phyloP scores from a whole-genome alignment of 2,329 filamentous ascomycete species.

The Byssochlamys sp. region DNA sequence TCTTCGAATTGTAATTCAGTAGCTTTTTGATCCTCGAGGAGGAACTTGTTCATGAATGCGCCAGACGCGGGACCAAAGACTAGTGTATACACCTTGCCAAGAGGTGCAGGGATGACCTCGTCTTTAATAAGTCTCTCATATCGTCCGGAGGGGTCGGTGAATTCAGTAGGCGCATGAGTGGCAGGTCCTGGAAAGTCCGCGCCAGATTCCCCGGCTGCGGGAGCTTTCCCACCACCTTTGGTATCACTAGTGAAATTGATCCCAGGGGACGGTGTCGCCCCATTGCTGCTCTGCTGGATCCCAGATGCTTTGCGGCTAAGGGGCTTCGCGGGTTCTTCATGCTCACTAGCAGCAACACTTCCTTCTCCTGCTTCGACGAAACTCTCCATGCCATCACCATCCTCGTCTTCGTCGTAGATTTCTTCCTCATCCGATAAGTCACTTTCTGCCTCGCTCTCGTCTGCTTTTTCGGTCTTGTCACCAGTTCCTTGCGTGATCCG shows the following conservation, averaged over 20 bases:
- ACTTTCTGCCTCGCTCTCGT: constrained; percentile 61
- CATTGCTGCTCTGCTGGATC: constrained; percentile 24
- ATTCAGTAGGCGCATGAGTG: constrained; percentile 74
- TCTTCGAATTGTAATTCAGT: constrained; percentile 73
- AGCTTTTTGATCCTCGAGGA: constrained; percentile 79
- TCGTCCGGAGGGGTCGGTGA: constrained; percentile 65
- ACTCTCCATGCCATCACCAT: constrained; percentile 49
- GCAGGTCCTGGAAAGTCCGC: constrained; percentile 74
- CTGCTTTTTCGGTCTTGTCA: constrained; percentile 77
- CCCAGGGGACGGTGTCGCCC: constrained; percentile 28
- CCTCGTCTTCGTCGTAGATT: constrained; percentile 44
- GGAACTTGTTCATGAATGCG: constrained; percentile 75
- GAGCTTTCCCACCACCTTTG: constrained; percentile 43
- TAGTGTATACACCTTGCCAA: constrained; percentile 83
- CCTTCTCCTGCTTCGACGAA: constrained; percentile 47
- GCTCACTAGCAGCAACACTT: constrained; percentile 47
- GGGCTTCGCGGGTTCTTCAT: constrained; percentile 38
- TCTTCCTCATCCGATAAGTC: constrained; percentile 68
- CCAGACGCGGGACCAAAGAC: constrained; percentile 75
- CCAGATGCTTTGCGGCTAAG: constrained; percentile 64
- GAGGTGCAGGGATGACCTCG: constrained; percentile 72
- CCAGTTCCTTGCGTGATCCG: constrained; percentile 69
- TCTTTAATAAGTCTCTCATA: constrained; percentile 80
- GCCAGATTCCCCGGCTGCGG: constrained; percentile 21
- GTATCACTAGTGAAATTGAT: constrained; percentile 20